These are phyloP conservation scores for Trichophyton rubrum DNA, from an alignment of 2,329 filamentous ascomycete species.

Conservation along the genomic window DNA sequence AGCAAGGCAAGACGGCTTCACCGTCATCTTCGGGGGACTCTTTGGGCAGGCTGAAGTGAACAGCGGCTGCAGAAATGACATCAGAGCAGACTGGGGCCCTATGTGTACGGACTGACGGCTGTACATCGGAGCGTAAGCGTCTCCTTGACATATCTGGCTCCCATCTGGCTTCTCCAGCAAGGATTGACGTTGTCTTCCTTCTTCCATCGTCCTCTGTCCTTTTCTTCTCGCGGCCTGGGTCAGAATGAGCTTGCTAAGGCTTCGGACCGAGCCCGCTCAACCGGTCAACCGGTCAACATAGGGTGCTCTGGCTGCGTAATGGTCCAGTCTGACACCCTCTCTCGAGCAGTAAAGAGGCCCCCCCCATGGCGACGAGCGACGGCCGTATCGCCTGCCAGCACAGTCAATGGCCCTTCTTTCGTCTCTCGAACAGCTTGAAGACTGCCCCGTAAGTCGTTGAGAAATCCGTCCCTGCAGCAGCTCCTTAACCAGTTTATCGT, in stretches of 20 bases:
- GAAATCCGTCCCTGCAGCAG: background rate
- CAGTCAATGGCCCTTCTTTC: too few species aligned
- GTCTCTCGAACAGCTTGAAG: too few species aligned
- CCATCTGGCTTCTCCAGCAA: background rate
- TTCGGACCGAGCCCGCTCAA: background rate
- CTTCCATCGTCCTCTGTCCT: background rate
- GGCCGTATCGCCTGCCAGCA: too few species aligned
- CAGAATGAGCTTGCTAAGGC: background rate
- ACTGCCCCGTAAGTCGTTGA: background rate
- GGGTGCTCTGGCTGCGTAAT: too few species aligned
- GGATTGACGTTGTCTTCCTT: background rate
- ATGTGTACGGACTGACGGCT: background rate
- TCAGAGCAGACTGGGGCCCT: background rate
- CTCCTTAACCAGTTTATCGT: too few species aligned
- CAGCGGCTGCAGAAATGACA: background rate
- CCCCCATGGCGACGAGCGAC: too few species aligned
- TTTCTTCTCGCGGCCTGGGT: background rate
- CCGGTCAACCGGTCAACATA: too few species aligned
- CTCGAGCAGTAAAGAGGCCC: too few species aligned
- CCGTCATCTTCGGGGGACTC: background rate
- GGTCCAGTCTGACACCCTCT: too few species aligned
- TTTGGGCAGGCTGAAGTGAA: background rate
- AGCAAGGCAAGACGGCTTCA: background rate
- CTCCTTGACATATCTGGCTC: background rate
- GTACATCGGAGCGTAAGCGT: too few species aligned